phyloP scores from a whole-genome alignment of 1,139 yeast genomes.

The Candida dubliniensis region DNA sequence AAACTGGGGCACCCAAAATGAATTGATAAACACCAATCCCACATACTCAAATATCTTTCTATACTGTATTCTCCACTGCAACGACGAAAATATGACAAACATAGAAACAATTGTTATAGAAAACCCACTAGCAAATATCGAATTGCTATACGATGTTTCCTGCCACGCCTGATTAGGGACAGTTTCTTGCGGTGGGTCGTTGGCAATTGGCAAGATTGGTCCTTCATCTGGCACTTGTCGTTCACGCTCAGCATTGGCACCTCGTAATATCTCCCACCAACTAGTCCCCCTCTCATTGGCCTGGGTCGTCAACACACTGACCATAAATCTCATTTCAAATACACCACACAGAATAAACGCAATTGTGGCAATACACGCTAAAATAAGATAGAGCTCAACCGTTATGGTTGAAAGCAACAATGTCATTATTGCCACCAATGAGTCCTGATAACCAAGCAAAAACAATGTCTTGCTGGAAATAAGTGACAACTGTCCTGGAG shows the following conservation, averaged over 20 bases:
- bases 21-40: constrained; percentile 53
- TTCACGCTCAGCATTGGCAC: constrained; percentile 19
- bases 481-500: constrained; percentile 70
- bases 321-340: constrained; percentile 67
- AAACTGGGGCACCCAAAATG: constrained; percentile 92
- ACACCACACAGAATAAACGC: constrained; percentile 70
- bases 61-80: constrained; percentile 61
- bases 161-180: constrained; percentile 27
- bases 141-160: constrained; percentile 59
- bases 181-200: constrained; percentile 14
- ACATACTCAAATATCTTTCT: constrained; percentile 61
- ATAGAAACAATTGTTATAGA: constrained; percentile 58
- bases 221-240: constrained; percentile 5
- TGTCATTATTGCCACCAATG: constrained; percentile 62
- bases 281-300: constrained; percentile 67
- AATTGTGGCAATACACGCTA: constrained; percentile 64
- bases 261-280: constrained; percentile 64
- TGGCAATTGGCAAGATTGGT: constrained; percentile 15
- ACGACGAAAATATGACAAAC: constrained; percentile 56
- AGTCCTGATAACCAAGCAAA: constrained; percentile 74
- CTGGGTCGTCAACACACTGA: constrained; percentile 69
- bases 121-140: constrained; percentile 63
- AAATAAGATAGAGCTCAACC: constrained; percentile 60
- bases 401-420: constrained; percentile 58
- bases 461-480: constrained; percentile 43